Conservation (phyloP, 305 asterid genomes). For the Withania somnifera region DNA sequence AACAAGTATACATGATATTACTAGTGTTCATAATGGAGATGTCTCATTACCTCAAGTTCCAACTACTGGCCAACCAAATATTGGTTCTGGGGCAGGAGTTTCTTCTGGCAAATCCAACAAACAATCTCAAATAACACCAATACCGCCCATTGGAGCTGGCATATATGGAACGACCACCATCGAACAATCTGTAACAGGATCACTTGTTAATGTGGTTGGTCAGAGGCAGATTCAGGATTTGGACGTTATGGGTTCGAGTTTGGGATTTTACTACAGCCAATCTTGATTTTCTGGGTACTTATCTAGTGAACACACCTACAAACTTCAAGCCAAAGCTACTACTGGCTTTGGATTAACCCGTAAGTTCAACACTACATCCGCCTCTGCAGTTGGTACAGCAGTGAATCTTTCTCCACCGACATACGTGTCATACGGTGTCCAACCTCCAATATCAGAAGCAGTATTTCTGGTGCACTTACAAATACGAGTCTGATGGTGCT, state of each 20-base stretch:
- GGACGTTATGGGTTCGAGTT: neutral
- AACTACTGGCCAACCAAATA: constrained; percentile 72
- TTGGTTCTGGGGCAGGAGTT: constrained; percentile 26
- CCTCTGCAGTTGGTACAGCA: constrained; percentile 49
- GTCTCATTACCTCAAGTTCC: constrained; percentile 63
- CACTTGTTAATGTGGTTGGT: constrained; percentile 62
- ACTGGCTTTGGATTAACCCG: neutral
- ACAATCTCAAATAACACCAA: constrained; percentile 19
- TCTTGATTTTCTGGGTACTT: neutral
- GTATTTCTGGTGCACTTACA: constrained; percentile 30
- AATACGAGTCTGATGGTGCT: too few relatives aligned
- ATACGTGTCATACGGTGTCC: constrained; percentile 30
- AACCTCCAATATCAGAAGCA: constrained; percentile 23
- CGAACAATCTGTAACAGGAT: constrained; percentile 66
- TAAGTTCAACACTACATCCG: neutral
- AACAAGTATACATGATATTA: constrained; percentile 85
- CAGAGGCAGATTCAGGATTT: neutral
- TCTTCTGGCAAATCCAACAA: constrained; percentile 41
- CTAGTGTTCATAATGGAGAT: constrained; percentile 56
- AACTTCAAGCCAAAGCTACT: neutral
- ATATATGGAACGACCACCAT: constrained; percentile 51
- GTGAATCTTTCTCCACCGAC: constrained; percentile 41
- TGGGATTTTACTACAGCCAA: neutral
- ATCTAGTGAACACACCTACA: neutral
- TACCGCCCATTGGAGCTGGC: constrained; percentile 26